phyloP scores from a whole-genome alignment of 305 asterid genomes.

The Rubia occidens region DNA sequence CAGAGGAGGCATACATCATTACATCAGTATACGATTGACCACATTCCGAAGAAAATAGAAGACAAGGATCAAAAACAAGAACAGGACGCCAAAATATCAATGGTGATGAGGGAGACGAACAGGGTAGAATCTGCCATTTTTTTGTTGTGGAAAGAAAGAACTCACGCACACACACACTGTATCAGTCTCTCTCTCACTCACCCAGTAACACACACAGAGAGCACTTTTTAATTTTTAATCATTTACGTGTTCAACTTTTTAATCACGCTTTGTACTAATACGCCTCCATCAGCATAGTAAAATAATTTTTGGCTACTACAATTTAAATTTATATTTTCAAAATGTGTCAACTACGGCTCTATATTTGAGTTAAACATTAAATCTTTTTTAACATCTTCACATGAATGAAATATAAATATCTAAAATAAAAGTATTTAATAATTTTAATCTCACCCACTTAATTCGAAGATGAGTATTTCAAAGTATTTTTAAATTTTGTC shows the following conservation, averaged over 20 bases:
- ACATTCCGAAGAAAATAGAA: neutral
- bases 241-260: neutral
- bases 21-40: neutral
- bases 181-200: neutral
- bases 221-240: no score
- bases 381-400: no score
- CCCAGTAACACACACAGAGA: neutral
- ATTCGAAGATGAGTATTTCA: no score
- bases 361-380: no score
- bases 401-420: no score
- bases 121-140: neutral
- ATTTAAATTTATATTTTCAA: no score
- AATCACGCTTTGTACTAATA: neutral
- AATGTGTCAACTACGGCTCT: no score
- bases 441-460: no score
- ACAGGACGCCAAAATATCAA: no score
- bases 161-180: neutral
- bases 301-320: neutral
- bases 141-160: neutral
- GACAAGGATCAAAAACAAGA: neutral
- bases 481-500: no score
- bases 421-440: no score
- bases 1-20: neutral
- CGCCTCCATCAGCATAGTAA: neutral
- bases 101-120: neutral